Evolutionary conservation across 768 basidiomycete species (phyloP).

Genomic region (Leccinum disarticulatum): DNA sequence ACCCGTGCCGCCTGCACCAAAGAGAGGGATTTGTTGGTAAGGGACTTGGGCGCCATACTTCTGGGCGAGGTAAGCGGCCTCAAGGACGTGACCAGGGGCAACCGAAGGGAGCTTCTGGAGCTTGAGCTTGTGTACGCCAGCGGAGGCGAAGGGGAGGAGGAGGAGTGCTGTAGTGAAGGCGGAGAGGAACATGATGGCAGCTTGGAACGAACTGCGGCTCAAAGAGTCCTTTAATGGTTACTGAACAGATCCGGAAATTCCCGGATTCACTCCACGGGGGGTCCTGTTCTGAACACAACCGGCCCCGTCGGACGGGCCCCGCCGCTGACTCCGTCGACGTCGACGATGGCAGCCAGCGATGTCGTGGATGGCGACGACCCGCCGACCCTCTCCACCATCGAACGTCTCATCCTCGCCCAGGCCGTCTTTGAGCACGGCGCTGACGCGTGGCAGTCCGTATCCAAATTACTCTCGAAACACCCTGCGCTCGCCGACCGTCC

Average conservation of each 20-base stretch:
- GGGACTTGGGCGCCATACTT: constrained; percentile 71
- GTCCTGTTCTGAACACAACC: not conserved
- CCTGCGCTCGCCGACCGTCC: constrained; percentile 62
- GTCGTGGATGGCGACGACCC: constrained; percentile 10
- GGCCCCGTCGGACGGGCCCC: not conserved
- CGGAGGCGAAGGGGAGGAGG: constrained; percentile 47
- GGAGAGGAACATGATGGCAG: constrained; percentile 43
- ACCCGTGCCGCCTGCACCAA: constrained; percentile 74
- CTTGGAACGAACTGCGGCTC: constrained; percentile 4
- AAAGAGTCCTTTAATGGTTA: constrained; percentile 25
- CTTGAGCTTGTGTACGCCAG: constrained; percentile 79
- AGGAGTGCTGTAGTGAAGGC: constrained; percentile 36
- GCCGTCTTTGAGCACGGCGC: constrained; percentile 82
- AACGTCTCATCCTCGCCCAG: constrained; percentile 82
- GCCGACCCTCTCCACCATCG: constrained; percentile 41
- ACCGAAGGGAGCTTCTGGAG: constrained; percentile 78
- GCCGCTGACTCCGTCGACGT: constrained; percentile 10
- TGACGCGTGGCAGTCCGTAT: constrained; percentile 64
- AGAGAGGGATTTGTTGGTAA: constrained; percentile 57
- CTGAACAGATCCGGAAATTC: constrained; percentile 12
- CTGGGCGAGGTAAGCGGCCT: constrained; percentile 85
- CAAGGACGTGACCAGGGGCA: constrained; percentile 61
- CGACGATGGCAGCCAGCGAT: constrained; percentile 7
- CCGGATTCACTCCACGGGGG: constrained; percentile 16
- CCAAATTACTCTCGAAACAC: constrained; percentile 66